A percentile compares a stretch with the other conserved stretches of the same genome.
Evolutionary conservation across 306 rosid genomes (phyloP).

Genomic region (apple (Malus domestica)): ASM211411v1 NC_041805.1:27584501-27585000

Average conservation of each 20-base stretch:
- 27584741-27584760: not conserved
- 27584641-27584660: conserved; percentile 6
- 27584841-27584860: not conserved
- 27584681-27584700: not conserved
- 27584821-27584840: not conserved
- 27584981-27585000: not conserved
- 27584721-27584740: not conserved
- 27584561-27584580: not conserved
- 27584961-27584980: not conserved
- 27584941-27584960: not conserved
- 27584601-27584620: not conserved
- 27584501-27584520: not conserved
- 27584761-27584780: conserved; percentile 8
- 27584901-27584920: not conserved
- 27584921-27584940: not conserved
- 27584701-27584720: not conserved
- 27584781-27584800: not conserved
- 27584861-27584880: not conserved
- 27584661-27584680: conserved; percentile 4
- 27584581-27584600: not conserved
- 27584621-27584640: not conserved
- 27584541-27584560: not conserved
- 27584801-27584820: not conserved
- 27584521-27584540: not conserved
- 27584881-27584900: not conserved